Evolutionary conservation across 2,329 filamentous ascomycete species (phyloP).

Genomic region (Penicillium sp.): DNA sequence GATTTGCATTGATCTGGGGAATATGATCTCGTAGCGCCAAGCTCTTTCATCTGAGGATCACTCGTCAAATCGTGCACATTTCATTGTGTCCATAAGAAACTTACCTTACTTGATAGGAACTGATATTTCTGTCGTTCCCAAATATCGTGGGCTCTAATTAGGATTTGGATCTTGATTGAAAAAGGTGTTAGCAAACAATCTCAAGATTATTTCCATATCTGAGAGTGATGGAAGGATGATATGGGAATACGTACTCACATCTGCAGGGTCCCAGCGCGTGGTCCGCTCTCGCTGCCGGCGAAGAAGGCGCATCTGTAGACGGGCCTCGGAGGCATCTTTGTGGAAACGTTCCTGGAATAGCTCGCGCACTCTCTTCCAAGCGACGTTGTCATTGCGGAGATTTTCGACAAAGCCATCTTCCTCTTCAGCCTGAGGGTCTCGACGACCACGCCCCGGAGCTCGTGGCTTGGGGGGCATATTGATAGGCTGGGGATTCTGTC

Average conservation of each 20-base stretch:
- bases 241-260: constrained; percentile 45
- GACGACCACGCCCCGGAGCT: constrained; percentile 35
- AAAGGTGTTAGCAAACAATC: constrained; percentile 1
- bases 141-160: constrained; percentile 38
- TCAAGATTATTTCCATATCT: not conserved
- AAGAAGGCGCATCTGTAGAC: constrained; percentile 45
- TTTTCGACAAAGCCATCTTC: constrained; percentile 42
- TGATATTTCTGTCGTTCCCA: constrained; percentile 43
- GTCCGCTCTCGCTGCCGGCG: constrained; percentile 39
- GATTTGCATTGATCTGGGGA: constrained; percentile 39
- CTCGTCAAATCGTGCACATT: not conserved
- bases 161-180: constrained; percentile 32
- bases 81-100: not conserved
- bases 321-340: constrained; percentile 41
- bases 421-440: constrained; percentile 41
- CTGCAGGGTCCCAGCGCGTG: constrained; percentile 42
- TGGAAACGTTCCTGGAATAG: constrained; percentile 39
- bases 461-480: constrained; percentile 29
- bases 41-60: constrained; percentile 32
- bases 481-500: constrained; percentile 29
- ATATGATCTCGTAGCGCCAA: constrained; percentile 35
- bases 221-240: not conserved
- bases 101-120: constrained; percentile 42
- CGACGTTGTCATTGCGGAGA: constrained; percentile 37
- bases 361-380: constrained; percentile 42